These are phyloP conservation scores for Clarireedia monteithiana DNA, from an alignment of 2,329 filamentous ascomycete genomes.

Conservation along the genomic window DNA sequence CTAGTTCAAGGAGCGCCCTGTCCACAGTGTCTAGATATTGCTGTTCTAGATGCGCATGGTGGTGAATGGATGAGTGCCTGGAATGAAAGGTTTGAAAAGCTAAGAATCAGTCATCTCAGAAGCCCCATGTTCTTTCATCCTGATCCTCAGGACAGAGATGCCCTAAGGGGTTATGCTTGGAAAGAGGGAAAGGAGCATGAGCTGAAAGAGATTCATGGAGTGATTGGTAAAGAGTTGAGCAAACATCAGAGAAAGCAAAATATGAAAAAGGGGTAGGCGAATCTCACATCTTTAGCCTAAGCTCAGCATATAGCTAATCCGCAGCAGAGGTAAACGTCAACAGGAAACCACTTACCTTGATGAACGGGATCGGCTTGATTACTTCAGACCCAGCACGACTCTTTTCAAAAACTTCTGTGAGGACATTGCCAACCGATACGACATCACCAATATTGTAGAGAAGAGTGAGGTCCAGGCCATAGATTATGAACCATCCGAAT, in stretches of 20 bases:
- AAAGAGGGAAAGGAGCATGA: constrained; percentile 50
- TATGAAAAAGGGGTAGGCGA: constrained; percentile 36
- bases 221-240: constrained; percentile 72
- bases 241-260: constrained; percentile 69
- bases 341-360: constrained; percentile 38
- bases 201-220: constrained; percentile 61
- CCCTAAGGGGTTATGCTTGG: constrained; percentile 61
- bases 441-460: constrained; percentile 48
- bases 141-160: constrained; percentile 68
- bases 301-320: not conserved
- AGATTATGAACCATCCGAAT: constrained; percentile 11
- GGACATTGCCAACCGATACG: constrained; percentile 49
- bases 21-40: constrained; percentile 32
- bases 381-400: constrained; percentile 54
- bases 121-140: constrained; percentile 81
- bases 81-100: constrained; percentile 59
- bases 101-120: constrained; percentile 63
- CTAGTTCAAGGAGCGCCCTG: constrained; percentile 16
- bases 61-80: constrained; percentile 62
- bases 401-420: constrained; percentile 57
- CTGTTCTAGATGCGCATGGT: constrained; percentile 60
- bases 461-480: constrained; percentile 38
- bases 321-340: constrained; percentile 30
- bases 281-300: not conserved
- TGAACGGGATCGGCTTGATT: constrained; percentile 60